A percentile compares a stretch with the other conserved stretches of the same genome.
Evolutionary conservation across 345 rosid species (phyloP).

Genomic region (Geranium rotundifolium): DNA sequence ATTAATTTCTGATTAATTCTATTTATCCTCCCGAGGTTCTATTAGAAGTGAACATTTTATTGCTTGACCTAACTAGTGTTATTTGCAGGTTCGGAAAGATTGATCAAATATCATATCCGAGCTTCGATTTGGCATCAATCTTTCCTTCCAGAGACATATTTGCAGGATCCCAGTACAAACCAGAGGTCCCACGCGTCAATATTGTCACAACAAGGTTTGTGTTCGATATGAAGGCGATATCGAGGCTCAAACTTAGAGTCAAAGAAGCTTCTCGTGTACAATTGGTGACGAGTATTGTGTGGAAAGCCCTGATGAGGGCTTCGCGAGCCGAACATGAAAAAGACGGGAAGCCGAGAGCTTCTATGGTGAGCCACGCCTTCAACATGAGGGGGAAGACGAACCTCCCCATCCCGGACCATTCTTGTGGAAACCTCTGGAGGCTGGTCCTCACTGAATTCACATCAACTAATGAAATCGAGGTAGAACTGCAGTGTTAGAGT

Average conservation of each 20-base stretch:
- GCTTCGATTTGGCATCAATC: not conserved
- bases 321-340: not conserved
- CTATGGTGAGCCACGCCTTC: not conserved
- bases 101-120: not conserved
- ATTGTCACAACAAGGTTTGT: constrained; percentile 8
- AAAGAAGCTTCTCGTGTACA: constrained; percentile 11
- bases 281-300: constrained; percentile 11
- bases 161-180: not conserved
- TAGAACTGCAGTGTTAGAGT: too few relatives aligned
- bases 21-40: too few relatives aligned
- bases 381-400: constrained; percentile 7
- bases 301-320: constrained; percentile 8
- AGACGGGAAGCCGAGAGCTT: too few relatives aligned
- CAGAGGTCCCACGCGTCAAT: not conserved
- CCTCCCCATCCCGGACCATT: constrained; percentile 7
- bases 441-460: too few relatives aligned
- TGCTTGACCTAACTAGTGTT: too few relatives aligned
- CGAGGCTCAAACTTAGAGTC: constrained; percentile 8
- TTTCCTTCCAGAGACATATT: not conserved
- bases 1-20: too few relatives aligned
- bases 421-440: constrained; percentile 4
- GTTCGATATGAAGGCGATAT: constrained; percentile 6
- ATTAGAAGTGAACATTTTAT: too few relatives aligned
- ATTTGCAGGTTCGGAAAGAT: too few relatives aligned
- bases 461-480: too few relatives aligned